Base-by-base conservation (phyloP, 2,329 filamentous ascomycete species). In the Curvularia lunata region DNA sequence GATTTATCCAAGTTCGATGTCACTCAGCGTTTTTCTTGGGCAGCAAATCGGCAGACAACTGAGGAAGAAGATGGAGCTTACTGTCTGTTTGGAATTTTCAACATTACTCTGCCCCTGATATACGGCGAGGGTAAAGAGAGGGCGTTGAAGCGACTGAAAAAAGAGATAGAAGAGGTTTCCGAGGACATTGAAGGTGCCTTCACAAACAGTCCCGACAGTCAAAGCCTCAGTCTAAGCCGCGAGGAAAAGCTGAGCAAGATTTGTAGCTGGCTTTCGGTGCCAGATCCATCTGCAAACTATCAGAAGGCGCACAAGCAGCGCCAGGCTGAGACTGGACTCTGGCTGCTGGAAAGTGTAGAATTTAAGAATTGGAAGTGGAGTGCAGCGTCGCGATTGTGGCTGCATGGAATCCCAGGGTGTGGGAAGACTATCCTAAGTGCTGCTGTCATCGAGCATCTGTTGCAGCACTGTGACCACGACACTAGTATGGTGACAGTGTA, bases 381-480 rank as follows among this genome's bases (percentile, higher is more conserved):
- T 13, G 28, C 48, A 16, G 65, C 64, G 12, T 77, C 73, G 5
- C 68, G 68, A 52, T 55, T 80, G 0, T 81, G 76, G 77, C 68
- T 80, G 5, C 54, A 77, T 60, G 76, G 78, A 1, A 78, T 77
- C 21, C 70, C 75, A 18, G 78, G 78, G 37, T 80, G 78, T 48
- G 78, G 79, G 10, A 81, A 81, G 59, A 80, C 77, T 0, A 66
- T 80, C 51, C 67, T 80, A 0, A 75, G 72, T 56, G 78, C 74
- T 5, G 75, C 69, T 1, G 61, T 80, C 25, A 66, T 80, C n/a
- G 49, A 76, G 54, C 52, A 73, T 48, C 8, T 75, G 48, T 49
- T 73, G 8, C 47, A 63, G 25, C 27, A 64, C 38, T 65, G 56
- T 42, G 13, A 54, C 5, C 23, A 58, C 9, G 46, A 67, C 23